phyloP scores from a whole-genome alignment of 768 basidiomycete genomes.

The Chiua virens region DNA sequence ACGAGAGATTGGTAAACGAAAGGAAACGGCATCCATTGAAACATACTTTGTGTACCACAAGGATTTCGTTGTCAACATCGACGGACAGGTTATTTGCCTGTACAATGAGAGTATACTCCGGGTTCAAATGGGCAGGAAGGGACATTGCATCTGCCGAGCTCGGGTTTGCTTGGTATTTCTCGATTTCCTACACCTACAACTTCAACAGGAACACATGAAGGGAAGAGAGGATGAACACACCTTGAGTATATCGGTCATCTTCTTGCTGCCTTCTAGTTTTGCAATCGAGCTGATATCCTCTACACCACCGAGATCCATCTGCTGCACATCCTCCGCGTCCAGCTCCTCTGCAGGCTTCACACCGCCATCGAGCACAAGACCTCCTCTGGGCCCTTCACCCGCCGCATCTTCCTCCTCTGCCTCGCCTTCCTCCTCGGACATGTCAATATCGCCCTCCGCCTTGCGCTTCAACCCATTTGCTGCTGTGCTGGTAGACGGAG shows the following conservation, averaged over 20 bases:
- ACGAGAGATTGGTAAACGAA: conserved; percentile 7
- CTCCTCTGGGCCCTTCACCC: conserved; percentile 43
- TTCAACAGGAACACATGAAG: background rate
- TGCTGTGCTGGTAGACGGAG: conserved; percentile 14
- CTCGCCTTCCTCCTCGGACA: conserved; percentile 54
- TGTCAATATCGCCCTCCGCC: conserved; percentile 51
- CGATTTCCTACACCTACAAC: conserved; percentile 67
- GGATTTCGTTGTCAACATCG: conserved; percentile 96
- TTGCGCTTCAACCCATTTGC: conserved; percentile 60
- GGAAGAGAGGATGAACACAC: conserved; percentile 37
- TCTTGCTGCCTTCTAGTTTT: conserved; percentile 83
- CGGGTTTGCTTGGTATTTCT: conserved; percentile 79
- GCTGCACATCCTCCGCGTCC: conserved; percentile 89
- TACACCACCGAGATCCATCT: conserved; percentile 85
- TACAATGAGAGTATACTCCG: conserved; percentile 95
- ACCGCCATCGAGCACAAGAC: conserved; percentile 81
- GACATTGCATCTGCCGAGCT: conserved; percentile 78
- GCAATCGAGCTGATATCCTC: conserved; percentile 89
- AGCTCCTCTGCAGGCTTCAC: conserved; percentile 94
- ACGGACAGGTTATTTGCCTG: conserved; percentile 97
- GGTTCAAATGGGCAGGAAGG: conserved; percentile 81
- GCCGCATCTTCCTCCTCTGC: conserved; percentile 40
- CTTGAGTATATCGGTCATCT: conserved; percentile 84
- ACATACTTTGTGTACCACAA: conserved; percentile 90
- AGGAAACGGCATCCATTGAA: conserved; percentile 1